Conservation (phyloP, 2,329 filamentous ascomycete species). For the Diaporthe destruens region DNA sequence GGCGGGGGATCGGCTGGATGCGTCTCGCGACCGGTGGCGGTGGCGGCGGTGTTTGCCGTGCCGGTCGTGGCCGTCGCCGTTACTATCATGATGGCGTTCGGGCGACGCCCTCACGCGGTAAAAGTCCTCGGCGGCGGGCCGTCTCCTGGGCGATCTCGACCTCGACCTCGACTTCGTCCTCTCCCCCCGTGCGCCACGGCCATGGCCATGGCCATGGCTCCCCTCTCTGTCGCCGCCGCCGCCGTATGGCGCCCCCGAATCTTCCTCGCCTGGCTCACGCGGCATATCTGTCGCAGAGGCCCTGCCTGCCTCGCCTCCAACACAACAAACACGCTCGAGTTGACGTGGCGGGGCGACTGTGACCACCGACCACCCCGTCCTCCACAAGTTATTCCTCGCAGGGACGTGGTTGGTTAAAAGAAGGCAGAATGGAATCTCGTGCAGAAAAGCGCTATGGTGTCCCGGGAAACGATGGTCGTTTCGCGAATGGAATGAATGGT, state of each 20-base stretch:
- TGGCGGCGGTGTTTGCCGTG: slow-evolving; percentile 16
- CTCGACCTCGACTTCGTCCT: background rate
- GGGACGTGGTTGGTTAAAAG: too few species aligned
- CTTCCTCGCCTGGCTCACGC: slow-evolving; percentile 8
- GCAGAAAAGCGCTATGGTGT: background rate
- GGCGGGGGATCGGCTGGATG: background rate
- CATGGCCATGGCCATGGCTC: background rate
- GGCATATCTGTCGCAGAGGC: background rate
- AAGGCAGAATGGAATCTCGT: background rate
- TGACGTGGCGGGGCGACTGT: background rate
- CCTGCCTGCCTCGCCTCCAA: background rate
- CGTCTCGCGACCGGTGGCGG: slow-evolving; percentile 14
- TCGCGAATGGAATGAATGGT: slow-evolving; percentile 26
- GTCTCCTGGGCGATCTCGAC: slow-evolving; percentile 34
- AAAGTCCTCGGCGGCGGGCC: slow-evolving; percentile 37
- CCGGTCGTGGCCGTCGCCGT: background rate
- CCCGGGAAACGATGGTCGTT: slow-evolving; percentile 15
- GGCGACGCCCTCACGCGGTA: slow-evolving; percentile 31
- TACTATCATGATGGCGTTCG: background rate
- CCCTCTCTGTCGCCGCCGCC: background rate
- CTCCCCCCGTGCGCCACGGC: background rate
- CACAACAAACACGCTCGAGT: background rate
- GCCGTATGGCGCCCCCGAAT: background rate
- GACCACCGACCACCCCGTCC: too few species aligned
- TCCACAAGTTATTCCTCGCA: background rate